phyloP scores from a whole-genome alignment of 208 protist genomes.

The Acanthamoeba royreba region DNA sequence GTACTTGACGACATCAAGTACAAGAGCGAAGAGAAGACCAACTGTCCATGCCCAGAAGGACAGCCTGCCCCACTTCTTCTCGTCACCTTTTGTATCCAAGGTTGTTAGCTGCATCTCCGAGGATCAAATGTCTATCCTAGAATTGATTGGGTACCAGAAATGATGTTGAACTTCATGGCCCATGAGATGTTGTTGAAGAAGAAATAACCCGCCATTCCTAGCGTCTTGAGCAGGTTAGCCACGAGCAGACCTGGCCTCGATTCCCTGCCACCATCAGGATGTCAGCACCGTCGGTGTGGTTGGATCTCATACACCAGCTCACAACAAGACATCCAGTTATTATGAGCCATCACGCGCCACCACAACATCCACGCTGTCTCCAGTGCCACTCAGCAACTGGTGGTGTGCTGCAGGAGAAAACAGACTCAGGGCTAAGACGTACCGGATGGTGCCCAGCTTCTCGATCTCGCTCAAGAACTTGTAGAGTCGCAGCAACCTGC shows the following conservation, averaged over 20 bases:
- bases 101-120: too few relatives aligned
- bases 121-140: too few relatives aligned
- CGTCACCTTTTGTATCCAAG: too few relatives aligned
- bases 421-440: too few relatives aligned
- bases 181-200: constrained; percentile 6
- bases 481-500: background rate
- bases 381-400: too few relatives aligned
- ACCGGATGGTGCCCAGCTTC: background rate
- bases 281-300: too few relatives aligned
- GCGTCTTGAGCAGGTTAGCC: background rate
- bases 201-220: background rate
- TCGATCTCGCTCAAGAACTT: background rate
- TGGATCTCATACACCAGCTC: too few relatives aligned
- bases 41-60: background rate
- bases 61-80: background rate
- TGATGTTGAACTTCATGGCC: background rate
- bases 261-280: background rate
- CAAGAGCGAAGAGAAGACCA: background rate
- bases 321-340: background rate
- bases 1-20: background rate
- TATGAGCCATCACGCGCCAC: too few relatives aligned
- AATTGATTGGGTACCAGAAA: background rate
- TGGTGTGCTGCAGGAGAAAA: too few relatives aligned
- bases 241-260: background rate
- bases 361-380: too few relatives aligned